phyloP scores from a whole-genome alignment of 2,329 filamentous ascomycete species.

The Penicillium sclerotiorum region DNA sequence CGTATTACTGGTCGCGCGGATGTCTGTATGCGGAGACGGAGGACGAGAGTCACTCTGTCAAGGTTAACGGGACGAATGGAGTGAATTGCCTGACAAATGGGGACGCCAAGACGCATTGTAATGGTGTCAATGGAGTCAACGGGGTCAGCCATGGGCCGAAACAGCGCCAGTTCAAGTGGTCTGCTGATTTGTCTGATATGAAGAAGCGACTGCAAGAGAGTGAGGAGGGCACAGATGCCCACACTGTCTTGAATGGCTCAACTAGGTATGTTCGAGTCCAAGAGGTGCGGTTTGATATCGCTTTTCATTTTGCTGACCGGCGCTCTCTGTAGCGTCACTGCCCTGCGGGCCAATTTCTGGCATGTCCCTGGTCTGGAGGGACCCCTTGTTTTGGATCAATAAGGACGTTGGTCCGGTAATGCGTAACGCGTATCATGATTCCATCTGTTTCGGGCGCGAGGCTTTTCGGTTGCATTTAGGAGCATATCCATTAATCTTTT shows the following conservation, averaged over 20 bases:
- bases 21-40: constrained; percentile 76
- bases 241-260: constrained; percentile 79
- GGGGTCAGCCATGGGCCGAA: constrained; percentile 45
- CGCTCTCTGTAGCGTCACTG: constrained; percentile 85
- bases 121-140: constrained; percentile 14
- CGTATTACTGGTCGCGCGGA: constrained; percentile 80
- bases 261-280: constrained; percentile 65
- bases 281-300: background rate
- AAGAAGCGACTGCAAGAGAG: constrained; percentile 77
- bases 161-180: constrained; percentile 89
- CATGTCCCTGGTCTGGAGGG: constrained; percentile 66
- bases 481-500: constrained; percentile 6
- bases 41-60: constrained; percentile 50
- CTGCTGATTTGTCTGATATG: constrained; percentile 79
- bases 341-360: constrained; percentile 86
- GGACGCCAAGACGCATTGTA: constrained; percentile 11
- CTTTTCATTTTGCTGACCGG: constrained; percentile 5
- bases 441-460: constrained; percentile 10
- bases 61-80: constrained; percentile 25
- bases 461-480: constrained; percentile 12
- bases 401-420: constrained; percentile 28
- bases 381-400: constrained; percentile 64
- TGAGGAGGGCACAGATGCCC: constrained; percentile 80
- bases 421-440: constrained; percentile 10
- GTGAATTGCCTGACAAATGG: constrained; percentile 7